Conservation (phyloP, 192 early-diverging fungal genomes). For the Funneliformis geosporum region DNA sequence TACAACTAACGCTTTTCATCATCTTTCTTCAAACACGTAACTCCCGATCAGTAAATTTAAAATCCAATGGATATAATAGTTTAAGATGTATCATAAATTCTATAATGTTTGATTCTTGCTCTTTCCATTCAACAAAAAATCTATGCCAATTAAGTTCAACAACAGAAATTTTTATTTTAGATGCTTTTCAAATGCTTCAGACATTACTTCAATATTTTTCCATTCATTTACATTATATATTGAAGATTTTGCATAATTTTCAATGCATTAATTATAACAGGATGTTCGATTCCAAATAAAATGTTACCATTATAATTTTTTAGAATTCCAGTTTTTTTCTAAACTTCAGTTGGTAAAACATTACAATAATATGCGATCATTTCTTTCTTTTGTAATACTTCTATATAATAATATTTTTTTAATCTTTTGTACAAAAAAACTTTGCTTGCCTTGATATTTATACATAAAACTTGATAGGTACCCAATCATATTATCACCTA, state of each 20-base stretch:
- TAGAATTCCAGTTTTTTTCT: neutral
- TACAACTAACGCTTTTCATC: no score
- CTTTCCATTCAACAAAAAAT: neutral
- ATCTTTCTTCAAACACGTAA: no score
- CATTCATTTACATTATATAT: no score
- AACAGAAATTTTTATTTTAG: no score
- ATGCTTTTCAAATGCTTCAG: no score
- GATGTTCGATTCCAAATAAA: neutral
- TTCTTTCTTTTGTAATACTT: neutral
- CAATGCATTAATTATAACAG: neutral
- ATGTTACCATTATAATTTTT: neutral
- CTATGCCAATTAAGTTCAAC: no score
- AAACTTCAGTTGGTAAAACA: neutral
- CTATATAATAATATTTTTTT: no score
- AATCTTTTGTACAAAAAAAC: no score
- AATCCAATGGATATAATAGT: no score
- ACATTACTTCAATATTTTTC: no score
- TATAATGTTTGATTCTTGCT: slow-evolving; percentile 7
- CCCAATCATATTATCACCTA: neutral
- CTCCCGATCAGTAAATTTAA: neutral
- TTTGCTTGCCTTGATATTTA: neutral
- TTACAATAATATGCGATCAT: neutral
- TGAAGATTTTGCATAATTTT: neutral
- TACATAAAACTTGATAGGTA: neutral
- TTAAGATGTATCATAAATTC: no score